These are phyloP conservation scores for Rhododendron vialii DNA, from an alignment of 148 eudicot genomes.

Conservation along the genomic window DNA sequence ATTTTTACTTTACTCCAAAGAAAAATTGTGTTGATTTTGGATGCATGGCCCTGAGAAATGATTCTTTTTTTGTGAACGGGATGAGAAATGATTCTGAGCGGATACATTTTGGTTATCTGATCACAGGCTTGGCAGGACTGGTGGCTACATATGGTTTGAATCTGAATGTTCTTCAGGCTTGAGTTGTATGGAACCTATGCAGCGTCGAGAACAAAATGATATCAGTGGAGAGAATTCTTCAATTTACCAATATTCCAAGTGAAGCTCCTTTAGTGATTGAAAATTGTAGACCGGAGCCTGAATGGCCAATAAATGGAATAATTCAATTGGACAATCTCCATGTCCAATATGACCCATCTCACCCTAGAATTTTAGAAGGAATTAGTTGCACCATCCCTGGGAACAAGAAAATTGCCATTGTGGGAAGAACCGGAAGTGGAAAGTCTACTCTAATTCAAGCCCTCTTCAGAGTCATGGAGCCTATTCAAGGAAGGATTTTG, in stretches of 20 bases:
- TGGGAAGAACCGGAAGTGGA: constrained; percentile 92
- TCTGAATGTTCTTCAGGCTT: constrained; percentile 78
- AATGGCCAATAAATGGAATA: constrained; percentile 70
- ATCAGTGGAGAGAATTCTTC: constrained; percentile 82
- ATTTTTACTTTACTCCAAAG: background rate
- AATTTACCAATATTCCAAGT: constrained; percentile 54
- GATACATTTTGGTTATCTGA: background rate
- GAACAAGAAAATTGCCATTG: constrained; percentile 70
- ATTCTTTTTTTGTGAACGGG: no score
- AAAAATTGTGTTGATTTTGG: background rate
- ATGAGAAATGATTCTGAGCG: background rate
- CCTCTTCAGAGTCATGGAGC: constrained; percentile 84
- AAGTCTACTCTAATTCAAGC: constrained; percentile 95
- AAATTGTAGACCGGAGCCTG: constrained; percentile 46
- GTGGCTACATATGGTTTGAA: constrained; percentile 88
- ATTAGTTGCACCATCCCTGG: constrained; percentile 68
- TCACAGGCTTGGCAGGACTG: constrained; percentile 75
- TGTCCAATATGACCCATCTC: constrained; percentile 61
- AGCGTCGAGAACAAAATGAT: constrained; percentile 97
- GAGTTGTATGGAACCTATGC: constrained; percentile 97
- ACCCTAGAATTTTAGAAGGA: constrained; percentile 74
- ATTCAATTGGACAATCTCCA: constrained; percentile 60
- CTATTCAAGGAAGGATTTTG: constrained; percentile 58
- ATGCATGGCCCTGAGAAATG: background rate
- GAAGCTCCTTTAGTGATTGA: constrained; percentile 72